Evolutionary conservation across 73 alveolate genomes (phyloP).

Genomic region (Stentor coeruleus): DNA sequence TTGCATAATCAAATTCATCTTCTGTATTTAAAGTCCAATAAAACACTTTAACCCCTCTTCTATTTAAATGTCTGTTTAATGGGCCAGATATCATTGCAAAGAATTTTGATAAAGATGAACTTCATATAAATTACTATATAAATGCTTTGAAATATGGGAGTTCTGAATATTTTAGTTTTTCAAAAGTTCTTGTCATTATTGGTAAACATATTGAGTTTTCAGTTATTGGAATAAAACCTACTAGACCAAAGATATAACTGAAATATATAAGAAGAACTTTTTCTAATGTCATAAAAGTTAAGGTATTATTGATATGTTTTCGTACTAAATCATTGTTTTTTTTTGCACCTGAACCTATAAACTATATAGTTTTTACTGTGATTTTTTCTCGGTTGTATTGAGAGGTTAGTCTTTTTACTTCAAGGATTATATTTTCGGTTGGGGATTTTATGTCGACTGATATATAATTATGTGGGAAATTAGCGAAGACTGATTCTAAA

Average conservation of each 20-base stretch:
- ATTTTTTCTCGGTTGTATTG: neutral
- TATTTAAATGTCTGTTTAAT: neutral
- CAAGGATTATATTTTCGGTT: neutral
- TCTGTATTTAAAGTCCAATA: slow-evolving; percentile 20
- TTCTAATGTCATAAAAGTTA: neutral
- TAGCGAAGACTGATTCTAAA: neutral
- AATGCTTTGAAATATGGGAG: neutral
- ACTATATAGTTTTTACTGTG: neutral
- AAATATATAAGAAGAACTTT: neutral
- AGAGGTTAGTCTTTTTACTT: neutral
- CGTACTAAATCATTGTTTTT: neutral
- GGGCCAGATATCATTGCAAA: neutral
- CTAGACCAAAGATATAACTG: neutral
- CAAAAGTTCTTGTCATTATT: neutral
- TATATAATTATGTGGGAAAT: neutral
- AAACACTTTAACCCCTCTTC: neutral
- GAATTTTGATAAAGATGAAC: neutral
- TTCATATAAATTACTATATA: neutral
- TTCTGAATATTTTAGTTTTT: neutral
- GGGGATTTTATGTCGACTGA: neutral
- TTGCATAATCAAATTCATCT: slow-evolving; percentile 4
- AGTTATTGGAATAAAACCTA: neutral
- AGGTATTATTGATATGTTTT: neutral
- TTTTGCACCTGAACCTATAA: neutral
- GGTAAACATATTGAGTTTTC: neutral